Evolutionary conservation across 192 early-diverging fungal genomes (phyloP), one percentile per base, ranked within the genome.

Genomic region (Thamnidium elegans): DNA sequence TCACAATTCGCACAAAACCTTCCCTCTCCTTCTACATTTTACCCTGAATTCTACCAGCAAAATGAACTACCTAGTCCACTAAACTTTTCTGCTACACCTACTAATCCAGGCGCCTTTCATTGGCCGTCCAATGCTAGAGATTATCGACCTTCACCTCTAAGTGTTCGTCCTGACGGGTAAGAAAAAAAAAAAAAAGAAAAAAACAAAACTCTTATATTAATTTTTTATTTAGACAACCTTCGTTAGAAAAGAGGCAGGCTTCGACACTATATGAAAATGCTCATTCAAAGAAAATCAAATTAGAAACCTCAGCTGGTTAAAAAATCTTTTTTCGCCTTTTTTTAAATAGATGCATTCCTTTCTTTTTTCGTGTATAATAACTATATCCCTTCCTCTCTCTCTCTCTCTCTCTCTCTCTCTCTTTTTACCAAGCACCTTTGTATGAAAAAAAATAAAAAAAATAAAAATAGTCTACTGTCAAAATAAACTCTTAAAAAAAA

Each of bases 11-110:
- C 81, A 3, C 81, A 89, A 67, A 90, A 85, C 65, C 72, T 92
- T 39, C 90, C 90, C 17, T 89, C 87, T 17, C 90, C 90, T n/a
- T 88, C 86, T 8, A 81, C 86, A 0, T 89, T 90, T 69, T 90
- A 90, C 65, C 84, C 89, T 2, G 82, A 88, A 44, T 85, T 92
- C 42, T 89, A 89, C 61, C 86, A 89, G 55, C 80, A 84, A 19
- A 82, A 78, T 55, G 87, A 89, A 48, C 73, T 87, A 59, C 87
- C 82, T 13, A 90, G 89, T 59, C 90, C 90, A 3, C 77, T 92
- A 51, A 87, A 88, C 48, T 92, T 90, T 78, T 79, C 80, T 31
- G 79, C 84, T 32, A 92, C 89, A 8, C 90, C 89, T 34, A 84
- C 85, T 17, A 80, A 80, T 21, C 47, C 47, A 39, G 80, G 42